Evolutionary conservation across 1,139 yeast species (phyloP), one percentile per base, ranked within the genome.

Genomic region (Sugiyamaella paludigena): DNA sequence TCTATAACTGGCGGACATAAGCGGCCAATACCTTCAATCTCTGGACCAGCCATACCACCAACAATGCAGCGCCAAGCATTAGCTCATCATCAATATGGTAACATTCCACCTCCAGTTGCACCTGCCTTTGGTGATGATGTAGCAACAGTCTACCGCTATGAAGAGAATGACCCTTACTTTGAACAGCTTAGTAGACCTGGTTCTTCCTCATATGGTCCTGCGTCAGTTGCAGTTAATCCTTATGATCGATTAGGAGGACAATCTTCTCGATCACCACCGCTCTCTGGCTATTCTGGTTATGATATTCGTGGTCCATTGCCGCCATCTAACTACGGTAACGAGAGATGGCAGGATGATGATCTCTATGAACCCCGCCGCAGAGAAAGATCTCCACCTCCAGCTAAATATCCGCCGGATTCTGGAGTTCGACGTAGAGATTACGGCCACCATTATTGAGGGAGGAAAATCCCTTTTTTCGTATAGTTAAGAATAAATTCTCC

Each of bases 271-370:
- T 16, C 29, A 12, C 30, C 34, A 26, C 39, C 34, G 11, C 13
- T 34, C 1, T n/a, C 13, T 7, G 24, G 11, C 19, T 19, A 34
- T n/a, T 34, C 12, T 2, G 40, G 36, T 15, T 47, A 29, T 28
- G 43, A 38, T 24, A 26, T 38, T 15, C 41, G 45, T 9, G 42
- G 38, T 19, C 37, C 43, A 8, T 24, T 43, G 2, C 32, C 28
- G 11, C 26, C 44, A 10, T 31, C 43, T 10, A 30, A 40, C 5
- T 46, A 43, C 8, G 41, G 40, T 10, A 36, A 34, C n/a, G 47
- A 37, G 15, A 16, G 42, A 29, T 43, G 47, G 47, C 42, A 43
- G 27, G 47, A 43, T 30, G 47, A 37, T 27, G 47, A 43, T 2
- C 33, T 43, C 2, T 43, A 43, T 26, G 36, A 36, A 13, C 42